A percentile compares a stretch with the other conserved stretches of the same genome.
phyloP scores from a whole-genome alignment of 2,329 filamentous ascomycete species.

The Emergomyces pasteurianus region DNA sequence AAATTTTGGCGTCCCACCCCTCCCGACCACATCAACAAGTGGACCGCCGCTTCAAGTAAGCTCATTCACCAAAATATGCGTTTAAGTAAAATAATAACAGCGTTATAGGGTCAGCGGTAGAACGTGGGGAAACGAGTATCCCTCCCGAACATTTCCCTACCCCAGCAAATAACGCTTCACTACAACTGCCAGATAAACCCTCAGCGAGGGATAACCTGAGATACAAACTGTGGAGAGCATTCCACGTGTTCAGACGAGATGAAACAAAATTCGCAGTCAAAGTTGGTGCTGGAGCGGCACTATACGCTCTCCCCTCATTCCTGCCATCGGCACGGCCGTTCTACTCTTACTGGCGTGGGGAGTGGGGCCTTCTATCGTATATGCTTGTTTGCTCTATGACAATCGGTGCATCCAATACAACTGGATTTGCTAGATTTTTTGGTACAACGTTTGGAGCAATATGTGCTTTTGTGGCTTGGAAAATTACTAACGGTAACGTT shows the following conservation, averaged over 20 bases:
- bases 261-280: constrained; percentile 76
- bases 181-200: neutral
- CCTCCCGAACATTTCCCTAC: neutral
- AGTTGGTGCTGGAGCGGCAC: constrained; percentile 75
- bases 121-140: neutral
- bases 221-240: constrained; percentile 43
- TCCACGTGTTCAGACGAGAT: constrained; percentile 49
- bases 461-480: constrained; percentile 67
- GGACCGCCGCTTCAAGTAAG: neutral
- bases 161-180: constrained; percentile 5
- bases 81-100: neutral
- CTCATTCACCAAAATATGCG: neutral
- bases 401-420: constrained; percentile 89
- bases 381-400: constrained; percentile 99
- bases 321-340: constrained; percentile 63
- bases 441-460: constrained; percentile 74
- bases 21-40: neutral
- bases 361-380: constrained; percentile 93
- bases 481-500: constrained; percentile 60
- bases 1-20: constrained; percentile 51
- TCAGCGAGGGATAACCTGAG: constrained; percentile 21
- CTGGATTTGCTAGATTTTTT: constrained; percentile 71
- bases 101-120: constrained; percentile 12
- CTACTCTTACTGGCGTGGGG: constrained; percentile 81
- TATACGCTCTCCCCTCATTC: constrained; percentile 86